These are phyloP conservation scores for Gryganskiella cystojenkinii DNA, from an alignment of 192 early-diverging fungal genomes.

Conservation along the genomic window DNA sequence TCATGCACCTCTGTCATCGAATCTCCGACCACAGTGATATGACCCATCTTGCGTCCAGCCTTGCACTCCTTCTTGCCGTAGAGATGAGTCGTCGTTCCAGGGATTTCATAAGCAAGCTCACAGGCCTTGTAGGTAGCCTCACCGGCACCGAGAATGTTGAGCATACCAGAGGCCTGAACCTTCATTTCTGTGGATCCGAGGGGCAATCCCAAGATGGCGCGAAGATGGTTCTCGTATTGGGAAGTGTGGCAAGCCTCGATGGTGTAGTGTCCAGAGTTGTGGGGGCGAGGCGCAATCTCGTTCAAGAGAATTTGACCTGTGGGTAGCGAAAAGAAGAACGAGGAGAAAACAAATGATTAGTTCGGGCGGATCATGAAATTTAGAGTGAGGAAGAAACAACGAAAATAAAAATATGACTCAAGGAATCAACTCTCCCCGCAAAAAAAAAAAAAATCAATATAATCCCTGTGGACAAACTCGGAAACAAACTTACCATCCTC, in stretches of 20 bases:
- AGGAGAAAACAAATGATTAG: neutral
- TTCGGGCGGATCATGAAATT: neutral
- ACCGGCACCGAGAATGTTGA: constrained; percentile 91
- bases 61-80: constrained; percentile 95
- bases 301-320: constrained; percentile 87
- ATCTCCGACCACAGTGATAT: constrained; percentile 93
- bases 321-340: neutral
- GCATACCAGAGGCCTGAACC: constrained; percentile 92
- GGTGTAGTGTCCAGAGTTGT: constrained; percentile 99
- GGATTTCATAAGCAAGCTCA: constrained; percentile 74
- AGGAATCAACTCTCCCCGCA: too few relatives aligned
- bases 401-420: neutral
- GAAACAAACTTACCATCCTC: constrained; percentile 67
- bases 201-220: constrained; percentile 91
- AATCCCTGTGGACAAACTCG: neutral
- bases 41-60: constrained; percentile 96
- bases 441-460: neutral
- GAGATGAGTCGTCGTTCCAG: constrained; percentile 91
- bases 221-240: constrained; percentile 96
- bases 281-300: constrained; percentile 98
- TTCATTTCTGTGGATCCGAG: constrained; percentile 89
- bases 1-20: constrained; percentile 82
- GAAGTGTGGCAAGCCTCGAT: constrained; percentile 98
- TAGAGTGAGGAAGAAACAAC: neutral
- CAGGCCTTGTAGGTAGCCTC: constrained; percentile 71